Evolutionary conservation across 192 early-diverging fungal genomes (phyloP).

Genomic region (Coemansia reversa): DNA sequence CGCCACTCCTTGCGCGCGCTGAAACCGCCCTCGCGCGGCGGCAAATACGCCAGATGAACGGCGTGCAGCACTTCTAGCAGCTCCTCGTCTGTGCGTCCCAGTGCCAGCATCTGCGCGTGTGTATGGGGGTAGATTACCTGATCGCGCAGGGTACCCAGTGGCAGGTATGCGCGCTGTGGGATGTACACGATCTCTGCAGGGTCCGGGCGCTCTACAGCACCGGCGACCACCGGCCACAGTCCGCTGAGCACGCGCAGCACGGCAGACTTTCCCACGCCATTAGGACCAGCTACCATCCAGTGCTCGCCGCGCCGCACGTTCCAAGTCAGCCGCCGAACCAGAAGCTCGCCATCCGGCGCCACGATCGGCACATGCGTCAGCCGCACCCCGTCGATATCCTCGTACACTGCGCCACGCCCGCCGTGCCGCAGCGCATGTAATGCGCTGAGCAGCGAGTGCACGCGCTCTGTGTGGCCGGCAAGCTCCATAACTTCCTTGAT

Average conservation of each 20-base stretch:
- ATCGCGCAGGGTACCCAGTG: slow-evolving; percentile 90
- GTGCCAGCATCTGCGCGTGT: slow-evolving; percentile 74
- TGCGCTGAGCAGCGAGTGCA: slow-evolving; percentile 81
- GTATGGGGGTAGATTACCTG: slow-evolving; percentile 98
- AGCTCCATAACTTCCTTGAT: slow-evolving; percentile 92
- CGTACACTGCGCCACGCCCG: slow-evolving; percentile 40
- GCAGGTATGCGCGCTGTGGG: slow-evolving; percentile 94
- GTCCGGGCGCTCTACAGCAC: slow-evolving; percentile 68
- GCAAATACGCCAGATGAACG: slow-evolving; percentile 81
- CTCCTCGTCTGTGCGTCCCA: slow-evolving; percentile 78
- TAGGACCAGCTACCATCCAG: slow-evolving; percentile 91
- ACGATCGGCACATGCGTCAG: slow-evolving; percentile 91
- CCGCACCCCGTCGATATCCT: slow-evolving; percentile 68
- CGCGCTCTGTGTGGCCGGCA: slow-evolving; percentile 84
- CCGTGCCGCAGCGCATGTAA: slow-evolving; percentile 72
- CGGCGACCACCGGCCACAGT: slow-evolving; percentile 92
- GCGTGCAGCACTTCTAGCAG: slow-evolving; percentile 77
- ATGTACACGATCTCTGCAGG: slow-evolving; percentile 92
- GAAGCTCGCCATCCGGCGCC: slow-evolving; percentile 80
- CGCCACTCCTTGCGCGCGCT: slow-evolving; percentile 87
- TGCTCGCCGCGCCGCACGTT: slow-evolving; percentile 88
- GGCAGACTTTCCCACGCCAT: slow-evolving; percentile 90
- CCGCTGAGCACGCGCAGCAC: slow-evolving; percentile 95
- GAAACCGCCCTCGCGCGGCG: slow-evolving; percentile 86
- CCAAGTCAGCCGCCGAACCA: slow-evolving; percentile 83